Evolutionary conservation across 805 yeast species (phyloP).

Genomic region (Saturnispora sekii): DNA sequence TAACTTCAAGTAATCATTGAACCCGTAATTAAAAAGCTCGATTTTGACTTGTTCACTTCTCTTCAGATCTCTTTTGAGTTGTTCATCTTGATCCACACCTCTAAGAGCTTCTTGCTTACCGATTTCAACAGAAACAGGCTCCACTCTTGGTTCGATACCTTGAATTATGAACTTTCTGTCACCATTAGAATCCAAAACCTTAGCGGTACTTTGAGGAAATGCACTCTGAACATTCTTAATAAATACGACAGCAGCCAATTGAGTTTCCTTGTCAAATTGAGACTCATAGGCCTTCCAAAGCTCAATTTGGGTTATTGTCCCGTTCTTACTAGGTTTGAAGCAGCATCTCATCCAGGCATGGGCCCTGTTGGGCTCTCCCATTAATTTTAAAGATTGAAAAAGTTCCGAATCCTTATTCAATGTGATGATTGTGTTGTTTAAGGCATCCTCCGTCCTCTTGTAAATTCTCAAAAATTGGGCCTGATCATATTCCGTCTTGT

Average conservation of each 20-base stretch:
- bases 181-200: conserved; percentile 68
- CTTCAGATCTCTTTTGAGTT: conserved; percentile 12
- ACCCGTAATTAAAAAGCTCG: conserved; percentile 25
- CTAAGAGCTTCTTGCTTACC: conserved; percentile 34
- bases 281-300: conserved; percentile 92
- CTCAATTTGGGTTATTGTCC: conserved; percentile 91
- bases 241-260: conserved; percentile 92
- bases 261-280: conserved; percentile 60
- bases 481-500: conserved; percentile 28
- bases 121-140: conserved; percentile 38
- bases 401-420: conserved; percentile 29
- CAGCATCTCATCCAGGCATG: conserved; percentile 91
- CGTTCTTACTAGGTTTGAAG: conserved; percentile 65
- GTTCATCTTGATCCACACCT: conserved; percentile 9
- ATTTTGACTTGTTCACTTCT: conserved; percentile 23
- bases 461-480: conserved; percentile 32
- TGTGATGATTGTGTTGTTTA: conserved; percentile 10
- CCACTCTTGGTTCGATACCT: conserved; percentile 82
- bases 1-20: conserved; percentile 25
- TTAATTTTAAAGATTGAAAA: conserved; percentile 46
- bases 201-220: conserved; percentile 81
- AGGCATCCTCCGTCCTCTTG: conserved; percentile 32
- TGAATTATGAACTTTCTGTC: conserved; percentile 76
- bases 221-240: conserved; percentile 89
- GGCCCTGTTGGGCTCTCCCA: conserved; percentile 84